Percentiles rank a stretch among this genome's conserved stretches.
Evolutionary conservation across 805 yeast genomes (phyloP).

Genomic region (Candida qinlingensis): DNA sequence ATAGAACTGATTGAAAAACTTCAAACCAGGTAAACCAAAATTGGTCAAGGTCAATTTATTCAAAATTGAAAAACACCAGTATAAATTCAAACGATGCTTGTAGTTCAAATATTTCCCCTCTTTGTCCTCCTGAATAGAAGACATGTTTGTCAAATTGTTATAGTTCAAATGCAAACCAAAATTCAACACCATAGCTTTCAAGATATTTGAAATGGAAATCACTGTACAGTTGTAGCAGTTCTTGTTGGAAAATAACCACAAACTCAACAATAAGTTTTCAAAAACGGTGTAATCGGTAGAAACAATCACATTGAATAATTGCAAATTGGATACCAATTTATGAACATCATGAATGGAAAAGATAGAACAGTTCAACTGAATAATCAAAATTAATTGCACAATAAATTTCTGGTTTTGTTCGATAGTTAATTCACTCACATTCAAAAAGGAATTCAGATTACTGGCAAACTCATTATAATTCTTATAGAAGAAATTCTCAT

Average conservation of each 20-base stretch:
- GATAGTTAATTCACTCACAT: constrained; percentile 3
- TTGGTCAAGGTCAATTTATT: constrained; percentile 15
- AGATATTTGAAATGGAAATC: constrained; percentile 18
- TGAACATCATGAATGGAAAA: constrained; percentile 26
- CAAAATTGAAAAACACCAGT: constrained; percentile 39
- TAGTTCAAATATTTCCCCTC: constrained; percentile 9
- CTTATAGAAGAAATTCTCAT: constrained; percentile 22
- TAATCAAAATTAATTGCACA: constrained; percentile 40
- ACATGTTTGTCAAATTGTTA: constrained; percentile 15
- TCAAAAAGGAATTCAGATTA: constrained; percentile 8
- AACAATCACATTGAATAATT: constrained; percentile 12
- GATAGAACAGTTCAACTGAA: constrained; percentile 25
- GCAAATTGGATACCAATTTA: constrained; percentile 17
- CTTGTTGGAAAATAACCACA: constrained; percentile 24
- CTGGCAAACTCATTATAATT: constrained; percentile 16
- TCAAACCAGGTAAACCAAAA: constrained; percentile 23
- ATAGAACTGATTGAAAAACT: constrained; percentile 18
- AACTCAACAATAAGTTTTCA: constrained; percentile 18
- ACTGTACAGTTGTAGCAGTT: constrained; percentile 23
- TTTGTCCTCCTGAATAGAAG: constrained; percentile 19
- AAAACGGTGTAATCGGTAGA: constrained; percentile 17
- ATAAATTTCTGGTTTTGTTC: constrained; percentile 22
- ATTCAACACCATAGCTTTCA: constrained; percentile 19
- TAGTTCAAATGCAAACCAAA: constrained; percentile 25
- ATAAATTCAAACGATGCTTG: constrained; percentile 32